Evolutionary conservation across 176 grass and related monocot genomes (phyloP).

Genomic region (Phragmites australis): DNA sequence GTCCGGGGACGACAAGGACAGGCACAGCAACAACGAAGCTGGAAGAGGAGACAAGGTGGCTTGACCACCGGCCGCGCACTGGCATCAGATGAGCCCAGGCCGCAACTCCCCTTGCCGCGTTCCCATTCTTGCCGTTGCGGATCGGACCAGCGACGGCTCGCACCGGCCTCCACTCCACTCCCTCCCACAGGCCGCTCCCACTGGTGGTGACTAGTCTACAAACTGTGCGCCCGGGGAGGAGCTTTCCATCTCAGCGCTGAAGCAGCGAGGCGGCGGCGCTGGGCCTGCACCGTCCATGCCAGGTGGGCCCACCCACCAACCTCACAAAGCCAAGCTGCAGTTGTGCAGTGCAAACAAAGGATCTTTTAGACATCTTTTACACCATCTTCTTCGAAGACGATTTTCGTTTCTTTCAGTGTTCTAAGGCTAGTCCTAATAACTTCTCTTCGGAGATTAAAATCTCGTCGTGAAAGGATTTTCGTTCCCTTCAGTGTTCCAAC

Average conservation of each 20-base stretch:
- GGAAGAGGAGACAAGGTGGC: neutral
- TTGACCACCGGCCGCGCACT: constrained; percentile 25
- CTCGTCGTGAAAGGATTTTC: too few species aligned
- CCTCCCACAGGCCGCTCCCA: too few species aligned
- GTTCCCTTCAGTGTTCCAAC: too few species aligned
- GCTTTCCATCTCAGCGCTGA: neutral
- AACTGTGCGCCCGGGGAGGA: too few species aligned
- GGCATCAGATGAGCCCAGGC: neutral
- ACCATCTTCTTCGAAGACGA: too few species aligned
- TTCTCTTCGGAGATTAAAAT: too few species aligned
- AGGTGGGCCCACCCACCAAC: neutral
- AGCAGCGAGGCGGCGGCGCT: neutral
- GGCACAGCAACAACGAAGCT: neutral
- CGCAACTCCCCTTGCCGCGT: constrained; percentile 1
- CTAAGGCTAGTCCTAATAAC: too few species aligned
- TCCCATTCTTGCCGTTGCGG: constrained; percentile 14
- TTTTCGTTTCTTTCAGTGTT: too few species aligned
- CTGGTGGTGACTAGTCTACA: too few species aligned
- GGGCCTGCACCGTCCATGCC: neutral
- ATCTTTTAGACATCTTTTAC: too few species aligned
- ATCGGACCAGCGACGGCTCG: neutral
- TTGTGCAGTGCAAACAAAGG: too few species aligned
- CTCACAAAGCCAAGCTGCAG: too few species aligned
- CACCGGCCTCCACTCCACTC: neutral
- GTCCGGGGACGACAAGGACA: neutral